A percentile compares a stretch with the other conserved stretches of the same genome.
Evolutionary conservation across 73 alveolate species (phyloP).

Genomic region (Paraurostyla sp.): DNA sequence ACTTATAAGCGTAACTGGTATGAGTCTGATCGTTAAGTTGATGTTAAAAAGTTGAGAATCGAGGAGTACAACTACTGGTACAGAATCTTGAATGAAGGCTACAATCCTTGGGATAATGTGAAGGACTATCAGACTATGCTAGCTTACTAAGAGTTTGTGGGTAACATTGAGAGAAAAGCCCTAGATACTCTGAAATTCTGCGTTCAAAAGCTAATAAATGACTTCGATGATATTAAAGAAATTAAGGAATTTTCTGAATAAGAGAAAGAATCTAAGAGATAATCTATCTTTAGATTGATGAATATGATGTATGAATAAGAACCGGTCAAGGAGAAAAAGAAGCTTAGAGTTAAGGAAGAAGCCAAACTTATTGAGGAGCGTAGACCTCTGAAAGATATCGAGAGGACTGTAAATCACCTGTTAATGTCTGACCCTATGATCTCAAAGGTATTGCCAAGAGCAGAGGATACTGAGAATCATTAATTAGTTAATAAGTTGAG

Average conservation of each 20-base stretch:
- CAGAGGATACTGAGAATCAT: background rate
- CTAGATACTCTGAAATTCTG: background rate
- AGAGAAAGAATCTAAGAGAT: slow-evolving; percentile 41
- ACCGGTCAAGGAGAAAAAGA: background rate
- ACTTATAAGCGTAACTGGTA: background rate
- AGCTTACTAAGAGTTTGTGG: slow-evolving; percentile 31
- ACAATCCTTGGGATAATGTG: background rate
- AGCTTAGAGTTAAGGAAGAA: background rate
- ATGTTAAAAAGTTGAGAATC: background rate
- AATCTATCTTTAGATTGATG: background rate
- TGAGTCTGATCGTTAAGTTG: background rate
- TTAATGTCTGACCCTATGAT: too few species aligned
- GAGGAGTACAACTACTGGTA: slow-evolving; percentile 39
- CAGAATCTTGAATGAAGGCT: slow-evolving; percentile 28
- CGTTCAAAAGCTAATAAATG: slow-evolving; percentile 1
- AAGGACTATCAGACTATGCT: background rate
- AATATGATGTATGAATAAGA: background rate
- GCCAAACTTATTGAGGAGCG: background rate
- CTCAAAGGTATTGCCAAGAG: too few species aligned
- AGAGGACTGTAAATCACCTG: background rate
- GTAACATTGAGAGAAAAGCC: slow-evolving; percentile 8
- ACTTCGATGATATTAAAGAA: slow-evolving; percentile 15
- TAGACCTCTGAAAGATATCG: slow-evolving; percentile 14
- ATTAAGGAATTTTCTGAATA: background rate
- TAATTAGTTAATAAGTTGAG: background rate